Evolutionary conservation across 805 yeast species (phyloP).

Genomic region (Saccharomycopsis schoenii): DNA sequence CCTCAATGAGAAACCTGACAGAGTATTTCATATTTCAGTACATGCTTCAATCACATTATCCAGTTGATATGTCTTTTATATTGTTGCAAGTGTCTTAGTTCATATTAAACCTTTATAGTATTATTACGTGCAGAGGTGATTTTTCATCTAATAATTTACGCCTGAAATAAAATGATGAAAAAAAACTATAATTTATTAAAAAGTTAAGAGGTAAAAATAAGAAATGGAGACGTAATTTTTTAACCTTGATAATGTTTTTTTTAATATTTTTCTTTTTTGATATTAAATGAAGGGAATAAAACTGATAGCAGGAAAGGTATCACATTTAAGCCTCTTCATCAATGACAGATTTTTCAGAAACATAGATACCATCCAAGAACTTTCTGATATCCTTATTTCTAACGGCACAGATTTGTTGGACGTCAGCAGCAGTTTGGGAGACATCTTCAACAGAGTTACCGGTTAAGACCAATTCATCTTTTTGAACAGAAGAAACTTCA

Average conservation of each 20-base stretch:
- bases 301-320: neutral
- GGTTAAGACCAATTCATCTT: constrained; percentile 86
- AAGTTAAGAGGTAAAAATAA: neutral
- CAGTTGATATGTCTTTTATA: too few relatives aligned
- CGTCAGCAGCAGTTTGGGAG: constrained; percentile 97
- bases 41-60: too few relatives aligned
- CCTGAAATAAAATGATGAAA: neutral
- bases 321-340: constrained; percentile 38
- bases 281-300: neutral
- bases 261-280: neutral
- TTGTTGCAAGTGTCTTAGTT: too few relatives aligned
- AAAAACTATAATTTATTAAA: neutral
- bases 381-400: constrained; percentile 99
- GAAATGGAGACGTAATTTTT: neutral
- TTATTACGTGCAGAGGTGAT: too few relatives aligned
- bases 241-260: neutral
- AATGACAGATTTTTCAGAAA: constrained; percentile 87
- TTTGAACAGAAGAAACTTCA: constrained; percentile 71
- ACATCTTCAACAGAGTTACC: constrained; percentile 98
- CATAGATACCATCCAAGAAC: constrained; percentile 99
- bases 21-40: too few relatives aligned
- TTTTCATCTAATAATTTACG: neutral
- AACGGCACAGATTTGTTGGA: constrained; percentile 96
- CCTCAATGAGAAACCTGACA: too few relatives aligned
- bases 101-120: too few relatives aligned